Conservation (phyloP, 805 yeast genomes). For the Komagataella pastoris region DNA sequence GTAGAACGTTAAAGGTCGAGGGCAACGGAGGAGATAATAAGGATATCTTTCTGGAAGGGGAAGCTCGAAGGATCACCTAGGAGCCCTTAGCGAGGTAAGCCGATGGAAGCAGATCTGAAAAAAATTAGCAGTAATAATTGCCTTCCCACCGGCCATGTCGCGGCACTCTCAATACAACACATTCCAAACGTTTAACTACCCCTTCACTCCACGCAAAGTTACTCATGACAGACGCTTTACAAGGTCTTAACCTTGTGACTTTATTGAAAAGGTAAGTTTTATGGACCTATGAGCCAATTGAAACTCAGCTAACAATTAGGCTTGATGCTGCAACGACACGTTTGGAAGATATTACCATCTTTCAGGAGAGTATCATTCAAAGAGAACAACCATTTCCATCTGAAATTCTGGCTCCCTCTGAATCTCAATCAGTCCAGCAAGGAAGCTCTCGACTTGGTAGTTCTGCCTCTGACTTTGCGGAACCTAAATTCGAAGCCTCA, state of each 20-base stretch:
- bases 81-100: neutral
- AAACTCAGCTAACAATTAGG: conserved; percentile 18
- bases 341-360: conserved; percentile 75
- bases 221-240: conserved; percentile 13
- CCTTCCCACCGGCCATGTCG: neutral
- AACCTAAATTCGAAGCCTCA: conserved; percentile 11
- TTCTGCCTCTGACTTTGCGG: conserved; percentile 8
- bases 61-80: too few species aligned
- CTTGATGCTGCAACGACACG: conserved; percentile 91
- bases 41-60: neutral
- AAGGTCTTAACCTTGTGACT: conserved; percentile 81
- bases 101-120: neutral
- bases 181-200: neutral
- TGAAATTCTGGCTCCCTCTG: conserved; percentile 4
- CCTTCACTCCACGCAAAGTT: neutral
- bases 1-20: neutral
- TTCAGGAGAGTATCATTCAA: conserved; percentile 47
- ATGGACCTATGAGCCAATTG: neutral
- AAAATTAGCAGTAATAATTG: neutral
- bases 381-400: neutral
- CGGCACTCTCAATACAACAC: neutral
- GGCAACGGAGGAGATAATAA: neutral
- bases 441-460: conserved; percentile 8
- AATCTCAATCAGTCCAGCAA: conserved; percentile 8
- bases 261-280: conserved; percentile 45